These are phyloP conservation scores for Umbellularia californica DNA, from an alignment of 164 flowering plant species.

Conservation along the genomic window DNA sequence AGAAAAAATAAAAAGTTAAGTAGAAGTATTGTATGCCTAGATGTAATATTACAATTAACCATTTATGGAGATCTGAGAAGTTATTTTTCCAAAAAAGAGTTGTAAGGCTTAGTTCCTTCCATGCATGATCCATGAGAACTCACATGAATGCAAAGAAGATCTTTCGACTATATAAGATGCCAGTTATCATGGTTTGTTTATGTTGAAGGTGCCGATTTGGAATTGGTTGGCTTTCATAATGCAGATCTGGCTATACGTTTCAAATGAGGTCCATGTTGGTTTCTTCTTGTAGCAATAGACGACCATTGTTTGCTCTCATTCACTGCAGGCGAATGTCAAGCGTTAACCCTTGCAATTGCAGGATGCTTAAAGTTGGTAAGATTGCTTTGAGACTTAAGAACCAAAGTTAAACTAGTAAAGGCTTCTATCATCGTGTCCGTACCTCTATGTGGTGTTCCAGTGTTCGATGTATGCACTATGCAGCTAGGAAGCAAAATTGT, in stretches of 20 bases:
- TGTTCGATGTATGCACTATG: slow-evolving; percentile 34
- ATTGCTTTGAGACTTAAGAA: slow-evolving; percentile 73
- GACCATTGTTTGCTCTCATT: slow-evolving; percentile 64
- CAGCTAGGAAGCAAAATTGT: slow-evolving; percentile 29
- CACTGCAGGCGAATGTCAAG: slow-evolving; percentile 77
- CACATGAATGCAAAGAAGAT: slow-evolving; percentile 50
- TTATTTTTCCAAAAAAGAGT: slow-evolving; percentile 23
- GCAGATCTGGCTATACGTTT: slow-evolving; percentile 95
- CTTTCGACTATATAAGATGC: slow-evolving; percentile 56
- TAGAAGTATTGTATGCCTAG: neutral
- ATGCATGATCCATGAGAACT: slow-evolving; percentile 52
- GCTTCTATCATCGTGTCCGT: slow-evolving; percentile 38
- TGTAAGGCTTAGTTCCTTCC: slow-evolving; percentile 33
- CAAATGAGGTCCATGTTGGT: slow-evolving; percentile 84
- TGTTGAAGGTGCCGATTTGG: slow-evolving; percentile 87
- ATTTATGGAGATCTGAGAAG: slow-evolving; percentile 28
- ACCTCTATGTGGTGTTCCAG: slow-evolving; percentile 33
- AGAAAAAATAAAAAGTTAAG: neutral
- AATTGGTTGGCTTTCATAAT: slow-evolving; percentile 99
- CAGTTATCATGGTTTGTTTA: slow-evolving; percentile 84
- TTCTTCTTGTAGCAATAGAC: slow-evolving; percentile 91
- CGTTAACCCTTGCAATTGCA: slow-evolving; percentile 68
- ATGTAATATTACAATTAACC: slow-evolving; percentile 4
- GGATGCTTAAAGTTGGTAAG: slow-evolving; percentile 92
- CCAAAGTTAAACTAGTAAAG: slow-evolving; percentile 38